Conservation (phyloP, 805 yeast genomes). For the Zygotorulaspora danielsina region DNA sequence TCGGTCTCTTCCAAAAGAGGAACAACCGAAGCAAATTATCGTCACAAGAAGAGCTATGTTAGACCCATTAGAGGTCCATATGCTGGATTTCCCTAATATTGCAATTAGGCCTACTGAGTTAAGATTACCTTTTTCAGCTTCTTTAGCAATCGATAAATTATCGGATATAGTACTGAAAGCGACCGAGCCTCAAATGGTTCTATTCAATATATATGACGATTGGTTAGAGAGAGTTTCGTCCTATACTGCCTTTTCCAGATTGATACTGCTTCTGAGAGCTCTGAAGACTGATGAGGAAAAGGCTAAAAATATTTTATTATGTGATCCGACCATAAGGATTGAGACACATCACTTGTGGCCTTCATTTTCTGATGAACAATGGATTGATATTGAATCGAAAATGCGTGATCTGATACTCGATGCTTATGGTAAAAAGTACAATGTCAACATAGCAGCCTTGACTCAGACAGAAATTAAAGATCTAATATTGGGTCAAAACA, state of each 20-base stretch:
- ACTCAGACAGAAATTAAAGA: constrained; percentile 94
- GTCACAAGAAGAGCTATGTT: constrained; percentile 85
- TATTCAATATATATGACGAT: constrained; percentile 89
- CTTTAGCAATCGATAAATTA: constrained; percentile 74
- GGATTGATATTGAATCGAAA: constrained; percentile 86
- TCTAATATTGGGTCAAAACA: constrained; percentile 88
- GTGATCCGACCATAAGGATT: constrained; percentile 66
- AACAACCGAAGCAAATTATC: constrained; percentile 89
- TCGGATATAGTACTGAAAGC: constrained; percentile 78
- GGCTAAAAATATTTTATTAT: constrained; percentile 68
- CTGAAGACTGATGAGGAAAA: constrained; percentile 72
- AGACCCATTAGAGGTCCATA: constrained; percentile 94
- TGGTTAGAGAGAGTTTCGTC: constrained; percentile 84
- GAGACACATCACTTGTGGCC: constrained; percentile 93
- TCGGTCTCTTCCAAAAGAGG: constrained; percentile 84
- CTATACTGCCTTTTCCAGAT: constrained; percentile 89
- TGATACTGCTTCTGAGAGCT: constrained; percentile 77
- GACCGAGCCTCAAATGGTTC: constrained; percentile 87
- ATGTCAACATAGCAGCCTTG: constrained; percentile 77
- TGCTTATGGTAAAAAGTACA: constrained; percentile 81
- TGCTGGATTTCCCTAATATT: constrained; percentile 93
- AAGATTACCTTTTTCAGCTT: constrained; percentile 82
- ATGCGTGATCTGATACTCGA: constrained; percentile 80
- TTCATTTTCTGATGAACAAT: constrained; percentile 75
- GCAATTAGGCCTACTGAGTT: constrained; percentile 86